These are phyloP conservation scores for Xerocomellus intermedius DNA, from an alignment of 768 basidiomycete genomes.

Conservation along the genomic window DNA sequence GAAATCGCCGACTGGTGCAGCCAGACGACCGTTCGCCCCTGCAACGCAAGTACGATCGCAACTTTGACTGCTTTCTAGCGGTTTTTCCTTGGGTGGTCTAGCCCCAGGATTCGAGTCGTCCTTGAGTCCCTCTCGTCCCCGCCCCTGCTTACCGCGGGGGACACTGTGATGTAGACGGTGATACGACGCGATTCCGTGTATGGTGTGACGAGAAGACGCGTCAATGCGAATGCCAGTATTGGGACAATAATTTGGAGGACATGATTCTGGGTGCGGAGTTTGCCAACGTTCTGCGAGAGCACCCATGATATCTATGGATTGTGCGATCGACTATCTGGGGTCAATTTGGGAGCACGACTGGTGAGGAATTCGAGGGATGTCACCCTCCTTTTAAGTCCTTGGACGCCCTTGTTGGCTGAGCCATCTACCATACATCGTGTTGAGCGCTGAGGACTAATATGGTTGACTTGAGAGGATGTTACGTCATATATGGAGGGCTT, in stretches of 20 bases:
- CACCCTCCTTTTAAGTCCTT: too few relatives aligned
- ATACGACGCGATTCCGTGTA: fast-evolving
- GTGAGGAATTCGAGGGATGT: background rate
- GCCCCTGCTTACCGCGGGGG: background rate
- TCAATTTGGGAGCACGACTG: background rate
- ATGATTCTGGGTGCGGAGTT: background rate
- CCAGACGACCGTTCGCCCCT: too few relatives aligned
- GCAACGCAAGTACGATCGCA: too few relatives aligned
- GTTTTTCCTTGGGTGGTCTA: background rate
- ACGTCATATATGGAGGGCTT: background rate
- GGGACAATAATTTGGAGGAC: too few relatives aligned
- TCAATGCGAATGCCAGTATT: background rate
- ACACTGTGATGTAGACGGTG: background rate
- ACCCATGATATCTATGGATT: conserved; percentile 3
- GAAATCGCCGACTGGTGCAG: background rate
- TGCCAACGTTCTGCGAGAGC: background rate
- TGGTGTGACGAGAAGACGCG: background rate
- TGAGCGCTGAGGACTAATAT: too few relatives aligned
- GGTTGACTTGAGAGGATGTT: too few relatives aligned
- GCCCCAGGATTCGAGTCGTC: background rate
- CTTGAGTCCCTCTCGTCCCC: background rate
- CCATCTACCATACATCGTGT: too few relatives aligned
- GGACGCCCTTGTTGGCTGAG: too few relatives aligned
- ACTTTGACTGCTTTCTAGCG: background rate
- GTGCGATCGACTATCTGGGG: background rate